Base-by-base conservation (phyloP, 108 stramenopile genomes). In the Parietichytrium sp. region DNA sequence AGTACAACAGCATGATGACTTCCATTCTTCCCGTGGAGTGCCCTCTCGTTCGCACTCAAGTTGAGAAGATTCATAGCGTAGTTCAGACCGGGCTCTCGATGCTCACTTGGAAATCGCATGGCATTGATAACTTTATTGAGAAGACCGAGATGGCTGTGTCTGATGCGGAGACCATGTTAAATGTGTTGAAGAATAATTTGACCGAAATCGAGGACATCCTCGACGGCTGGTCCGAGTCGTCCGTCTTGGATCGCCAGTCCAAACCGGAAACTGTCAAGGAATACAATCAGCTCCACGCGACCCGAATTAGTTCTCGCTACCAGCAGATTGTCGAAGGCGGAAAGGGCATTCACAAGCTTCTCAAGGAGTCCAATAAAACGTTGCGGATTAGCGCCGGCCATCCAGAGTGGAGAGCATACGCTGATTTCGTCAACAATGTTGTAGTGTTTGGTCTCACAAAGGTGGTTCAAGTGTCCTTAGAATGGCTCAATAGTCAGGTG, bases 11-110 rank as follows among this genome's bases (percentile, higher is more conserved):
- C 16, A 90, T 92, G 20, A 80, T 94, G 51, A 85, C 90, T 4
- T 83, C 84, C 77, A 82, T 95, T 72, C 90, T 94, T 23, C 94
- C 94, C 29, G 94, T 95, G 29, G 94, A 95, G 78, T 90, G 91
- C 83, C 93, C 94, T 29, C 86, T 95, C 3, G 81, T 94, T 13
- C 83, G 83, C 51, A 91, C 92, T 4, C 94, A 93, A 54, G 61
- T 94, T 20, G 87, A 84, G 50, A 92, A 92, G 49, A 93, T 95
- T 52, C 92, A 94, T 81, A 42, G 47, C 2, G 87, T 87, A 15
- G 81, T 94, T 12, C 85, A 93, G 20, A 80, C 78, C 2, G 94
- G 94, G 12, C 82, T 95, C 29, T 52, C 89, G 10, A 54, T 80
- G 49, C 79, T 95, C 87, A 93, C 90, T 61, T 95, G 94, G 94